Evolutionary conservation across 371 early-diverging fungal genomes (phyloP).

Genomic region (Chytridiales sp.): DNA sequence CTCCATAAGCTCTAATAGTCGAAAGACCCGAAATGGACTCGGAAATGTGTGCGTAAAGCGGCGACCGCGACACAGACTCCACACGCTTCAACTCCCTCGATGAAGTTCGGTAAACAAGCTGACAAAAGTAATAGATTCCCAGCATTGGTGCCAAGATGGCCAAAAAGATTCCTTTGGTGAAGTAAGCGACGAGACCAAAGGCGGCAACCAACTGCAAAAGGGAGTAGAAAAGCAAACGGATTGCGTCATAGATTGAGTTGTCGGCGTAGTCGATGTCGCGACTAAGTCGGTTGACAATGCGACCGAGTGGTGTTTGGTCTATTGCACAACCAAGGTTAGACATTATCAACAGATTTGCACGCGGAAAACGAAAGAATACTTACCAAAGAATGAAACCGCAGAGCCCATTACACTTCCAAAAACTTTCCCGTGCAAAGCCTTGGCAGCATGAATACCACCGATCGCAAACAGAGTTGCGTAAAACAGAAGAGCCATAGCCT

Average conservation of each 20-base stretch:
- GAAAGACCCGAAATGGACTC: constrained; percentile 48
- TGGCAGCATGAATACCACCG: constrained; percentile 38
- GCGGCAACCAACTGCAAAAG: constrained; percentile 26
- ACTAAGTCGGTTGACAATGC: constrained; percentile 67
- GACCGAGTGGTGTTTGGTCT: constrained; percentile 81
- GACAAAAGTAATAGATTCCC: constrained; percentile 39
- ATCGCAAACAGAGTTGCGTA: constrained; percentile 32
- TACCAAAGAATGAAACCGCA: constrained; percentile 51
- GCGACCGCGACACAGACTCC: constrained; percentile 44
- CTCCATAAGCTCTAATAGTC: constrained; percentile 49
- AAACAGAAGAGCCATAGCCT: constrained; percentile 20
- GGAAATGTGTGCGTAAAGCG: constrained; percentile 47
- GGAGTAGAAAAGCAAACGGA: constrained; percentile 30
- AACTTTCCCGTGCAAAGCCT: constrained; percentile 36
- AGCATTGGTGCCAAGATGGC: constrained; percentile 35
- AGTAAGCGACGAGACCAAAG: constrained; percentile 28
- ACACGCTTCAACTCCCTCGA: constrained; percentile 54
- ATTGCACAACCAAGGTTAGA: neutral
- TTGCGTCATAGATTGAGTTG: constrained; percentile 54
- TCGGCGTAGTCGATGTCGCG: constrained; percentile 84
- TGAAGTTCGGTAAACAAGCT: constrained; percentile 40
- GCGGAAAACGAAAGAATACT: neutral
- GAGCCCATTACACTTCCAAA: constrained; percentile 35
- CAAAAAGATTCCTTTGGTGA: constrained; percentile 29
- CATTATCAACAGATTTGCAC: neutral